Evolutionary conservation across 225 moss, liverwort and hornwort genomes (phyloP).

Genomic region (Thuidium tamariscinum): DNA sequence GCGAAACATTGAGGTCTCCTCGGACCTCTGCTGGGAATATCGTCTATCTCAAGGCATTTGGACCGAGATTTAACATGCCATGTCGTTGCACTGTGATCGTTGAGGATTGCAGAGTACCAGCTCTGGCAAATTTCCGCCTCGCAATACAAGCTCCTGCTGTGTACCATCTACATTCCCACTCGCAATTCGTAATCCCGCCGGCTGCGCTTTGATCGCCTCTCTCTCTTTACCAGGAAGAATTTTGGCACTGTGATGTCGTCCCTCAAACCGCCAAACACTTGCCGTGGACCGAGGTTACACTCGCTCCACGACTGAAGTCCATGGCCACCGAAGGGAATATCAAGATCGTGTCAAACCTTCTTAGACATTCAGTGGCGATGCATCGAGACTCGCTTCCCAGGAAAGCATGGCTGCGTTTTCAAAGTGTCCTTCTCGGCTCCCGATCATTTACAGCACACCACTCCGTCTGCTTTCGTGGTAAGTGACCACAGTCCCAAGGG

Average conservation of each 20-base stretch:
- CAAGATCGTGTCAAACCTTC: background rate
- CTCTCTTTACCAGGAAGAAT: background rate
- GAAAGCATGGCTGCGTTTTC: background rate
- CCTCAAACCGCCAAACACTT: background rate
- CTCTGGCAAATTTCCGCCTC: background rate
- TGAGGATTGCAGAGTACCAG: background rate
- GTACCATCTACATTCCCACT: background rate
- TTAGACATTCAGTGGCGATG: background rate
- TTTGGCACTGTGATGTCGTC: background rate
- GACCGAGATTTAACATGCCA: background rate
- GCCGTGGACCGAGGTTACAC: background rate
- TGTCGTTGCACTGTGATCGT: background rate
- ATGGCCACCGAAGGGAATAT: background rate
- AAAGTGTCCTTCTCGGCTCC: conserved; percentile 1
- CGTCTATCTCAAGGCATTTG: background rate
- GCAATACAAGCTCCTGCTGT: background rate
- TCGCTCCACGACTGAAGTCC: background rate
- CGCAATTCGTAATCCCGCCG: background rate
- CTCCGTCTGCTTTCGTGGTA: background rate
- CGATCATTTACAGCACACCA: background rate
- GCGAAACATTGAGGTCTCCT: background rate
- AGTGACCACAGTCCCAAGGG: background rate
- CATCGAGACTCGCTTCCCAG: background rate
- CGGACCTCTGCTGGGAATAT: background rate
- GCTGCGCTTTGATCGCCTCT: background rate